Evolutionary conservation across 805 yeast species (phyloP).

Genomic region (Maudiozyma bulderi): DNA sequence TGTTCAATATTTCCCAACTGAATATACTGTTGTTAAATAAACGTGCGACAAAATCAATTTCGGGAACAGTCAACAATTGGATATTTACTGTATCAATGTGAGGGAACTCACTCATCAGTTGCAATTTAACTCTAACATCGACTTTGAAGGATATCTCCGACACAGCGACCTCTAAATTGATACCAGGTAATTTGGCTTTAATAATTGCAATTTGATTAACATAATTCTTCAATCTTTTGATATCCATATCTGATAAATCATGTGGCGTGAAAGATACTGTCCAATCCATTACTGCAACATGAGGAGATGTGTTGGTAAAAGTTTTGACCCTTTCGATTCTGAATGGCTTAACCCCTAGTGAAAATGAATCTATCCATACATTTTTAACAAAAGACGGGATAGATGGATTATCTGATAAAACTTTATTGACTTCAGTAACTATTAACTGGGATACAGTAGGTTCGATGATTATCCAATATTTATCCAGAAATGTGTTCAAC

Average conservation of each 20-base stretch:
- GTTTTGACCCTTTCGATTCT: conserved; percentile 83
- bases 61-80: conserved; percentile 74
- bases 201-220: conserved; percentile 73
- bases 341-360: conserved; percentile 91
- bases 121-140: conserved; percentile 64
- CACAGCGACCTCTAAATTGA: conserved; percentile 67
- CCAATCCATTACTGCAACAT: conserved; percentile 96
- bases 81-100: conserved; percentile 84
- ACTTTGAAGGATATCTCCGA: conserved; percentile 69
- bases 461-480: conserved; percentile 83
- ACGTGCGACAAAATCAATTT: conserved; percentile 70
- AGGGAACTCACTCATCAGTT: conserved; percentile 83
- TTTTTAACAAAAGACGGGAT: conserved; percentile 73
- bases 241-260: conserved; percentile 68
- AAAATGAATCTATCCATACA: conserved; percentile 76
- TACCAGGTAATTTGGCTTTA: conserved; percentile 67
- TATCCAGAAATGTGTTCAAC: conserved; percentile 78
- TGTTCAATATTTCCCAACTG: conserved; percentile 72
- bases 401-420: conserved; percentile 59
- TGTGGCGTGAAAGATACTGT: conserved; percentile 84
- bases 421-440: conserved; percentile 72
- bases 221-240: conserved; percentile 69
- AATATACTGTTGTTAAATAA: conserved; percentile 66
- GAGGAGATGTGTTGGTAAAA: conserved; percentile 72
- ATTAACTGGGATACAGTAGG: conserved; percentile 83